These are phyloP conservation scores for Hypoxylon sp. DNA, from an alignment of 2,329 filamentous ascomycete species.

Conservation along the genomic window DNA sequence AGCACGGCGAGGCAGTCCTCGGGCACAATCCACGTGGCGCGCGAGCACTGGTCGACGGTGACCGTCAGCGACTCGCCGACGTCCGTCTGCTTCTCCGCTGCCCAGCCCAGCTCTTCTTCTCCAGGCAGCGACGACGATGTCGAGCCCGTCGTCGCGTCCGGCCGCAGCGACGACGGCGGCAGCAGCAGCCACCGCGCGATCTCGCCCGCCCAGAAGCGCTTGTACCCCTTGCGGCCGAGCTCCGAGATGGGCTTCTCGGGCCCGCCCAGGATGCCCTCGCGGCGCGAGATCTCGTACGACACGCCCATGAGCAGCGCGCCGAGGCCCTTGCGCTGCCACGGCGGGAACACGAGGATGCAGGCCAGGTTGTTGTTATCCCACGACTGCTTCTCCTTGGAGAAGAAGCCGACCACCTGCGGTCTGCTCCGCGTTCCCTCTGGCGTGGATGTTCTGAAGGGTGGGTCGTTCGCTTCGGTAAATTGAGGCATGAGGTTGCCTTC, in stretches of 20 bases:
- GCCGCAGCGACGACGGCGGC: too few species aligned
- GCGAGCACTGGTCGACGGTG: slow-evolving; percentile 75
- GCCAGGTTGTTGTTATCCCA: slow-evolving; percentile 99
- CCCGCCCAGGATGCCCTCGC: slow-evolving; percentile 84
- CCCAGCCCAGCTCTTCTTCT: too few species aligned
- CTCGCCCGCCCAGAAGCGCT: slow-evolving; percentile 85
- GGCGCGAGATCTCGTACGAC: slow-evolving; percentile 88
- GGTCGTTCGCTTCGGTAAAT: neutral
- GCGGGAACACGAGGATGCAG: slow-evolving; percentile 94
- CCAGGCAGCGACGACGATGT: slow-evolving; percentile 14
- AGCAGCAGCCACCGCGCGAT: slow-evolving; percentile 76
- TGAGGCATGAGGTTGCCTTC: neutral
- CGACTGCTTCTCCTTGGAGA: slow-evolving; percentile 97
- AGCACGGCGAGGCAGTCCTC: slow-evolving; percentile 85
- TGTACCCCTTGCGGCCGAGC: slow-evolving; percentile 82
- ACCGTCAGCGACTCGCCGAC: slow-evolving; percentile 59
- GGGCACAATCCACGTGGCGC: slow-evolving; percentile 80
- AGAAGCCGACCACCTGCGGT: slow-evolving; percentile 86
- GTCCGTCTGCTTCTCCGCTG: too few species aligned
- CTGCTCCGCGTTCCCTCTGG: slow-evolving; percentile 20
- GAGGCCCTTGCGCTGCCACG: slow-evolving; percentile 90
- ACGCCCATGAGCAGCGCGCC: slow-evolving; percentile 90
- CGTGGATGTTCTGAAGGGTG: neutral
- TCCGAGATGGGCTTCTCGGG: slow-evolving; percentile 94
- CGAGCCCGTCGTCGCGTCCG: slow-evolving; percentile 48